Percentiles rank a stretch among this genome's conserved stretches.
Evolutionary conservation across 805 yeast species (phyloP).

Genomic region (Metschnikowia cerradonensis): DNA sequence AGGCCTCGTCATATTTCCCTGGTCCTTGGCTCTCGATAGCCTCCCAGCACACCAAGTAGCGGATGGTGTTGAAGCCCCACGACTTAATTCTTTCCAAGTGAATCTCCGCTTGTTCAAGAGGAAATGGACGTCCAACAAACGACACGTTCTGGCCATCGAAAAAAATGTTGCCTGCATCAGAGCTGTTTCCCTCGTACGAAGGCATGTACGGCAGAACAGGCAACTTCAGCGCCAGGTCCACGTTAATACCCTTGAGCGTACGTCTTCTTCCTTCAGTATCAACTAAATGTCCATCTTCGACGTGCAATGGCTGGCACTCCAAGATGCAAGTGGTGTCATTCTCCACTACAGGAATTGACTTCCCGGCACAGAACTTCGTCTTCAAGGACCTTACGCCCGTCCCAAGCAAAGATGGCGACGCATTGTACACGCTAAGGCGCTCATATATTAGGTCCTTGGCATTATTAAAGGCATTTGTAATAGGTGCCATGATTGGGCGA

Average conservation of each 20-base stretch:
- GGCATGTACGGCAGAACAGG: slow-evolving; percentile 57
- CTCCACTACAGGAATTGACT: slow-evolving; percentile 8
- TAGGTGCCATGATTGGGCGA: slow-evolving; percentile 2
- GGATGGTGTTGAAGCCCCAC: slow-evolving; percentile 76
- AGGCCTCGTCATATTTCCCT: slow-evolving; percentile 73
- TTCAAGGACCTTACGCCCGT: slow-evolving; percentile 28
- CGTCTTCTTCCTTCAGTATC: slow-evolving; percentile 57
- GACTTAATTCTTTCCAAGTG: slow-evolving; percentile 70
- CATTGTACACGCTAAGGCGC: slow-evolving; percentile 27
- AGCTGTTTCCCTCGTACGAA: slow-evolving; percentile 36
- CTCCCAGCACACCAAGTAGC: slow-evolving; percentile 86
- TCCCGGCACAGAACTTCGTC: slow-evolving; percentile 17
- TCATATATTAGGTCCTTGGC: slow-evolving; percentile 15
- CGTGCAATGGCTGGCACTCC: slow-evolving; percentile 21
- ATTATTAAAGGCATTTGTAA: neutral
- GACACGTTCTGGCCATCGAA: slow-evolving; percentile 71
- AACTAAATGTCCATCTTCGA: slow-evolving; percentile 57
- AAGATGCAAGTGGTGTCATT: slow-evolving; percentile 9
- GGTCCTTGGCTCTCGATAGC: slow-evolving; percentile 90
- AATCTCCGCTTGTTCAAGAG: slow-evolving; percentile 62
- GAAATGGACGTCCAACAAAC: slow-evolving; percentile 82
- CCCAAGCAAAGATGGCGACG: slow-evolving; percentile 23
- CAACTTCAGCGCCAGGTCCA: slow-evolving; percentile 69
- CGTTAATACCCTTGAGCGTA: slow-evolving; percentile 71
- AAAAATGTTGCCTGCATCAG: slow-evolving; percentile 42